phyloP scores from a whole-genome alignment of 192 early-diverging fungal species.

The Podochytrium sp. region DNA sequence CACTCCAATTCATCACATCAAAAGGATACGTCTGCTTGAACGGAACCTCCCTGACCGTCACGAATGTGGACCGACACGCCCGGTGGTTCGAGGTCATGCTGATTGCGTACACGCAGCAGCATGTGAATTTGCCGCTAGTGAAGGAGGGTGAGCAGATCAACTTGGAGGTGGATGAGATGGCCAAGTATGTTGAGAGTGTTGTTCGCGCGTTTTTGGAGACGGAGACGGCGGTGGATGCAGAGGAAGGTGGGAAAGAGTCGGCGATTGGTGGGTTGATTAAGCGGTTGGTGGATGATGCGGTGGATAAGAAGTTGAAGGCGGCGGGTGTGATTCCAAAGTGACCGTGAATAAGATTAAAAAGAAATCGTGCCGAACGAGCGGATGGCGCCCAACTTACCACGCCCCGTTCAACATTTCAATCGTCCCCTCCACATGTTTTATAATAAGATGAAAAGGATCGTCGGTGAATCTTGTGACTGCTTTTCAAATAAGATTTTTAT shows the following conservation, averaged over 20 bases:
- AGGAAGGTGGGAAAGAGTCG: neutral
- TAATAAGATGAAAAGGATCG: too few species aligned
- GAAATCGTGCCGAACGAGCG: too few species aligned
- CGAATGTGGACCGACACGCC: constrained; percentile 77
- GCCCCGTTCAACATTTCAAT: too few species aligned
- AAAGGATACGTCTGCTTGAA: constrained; percentile 95
- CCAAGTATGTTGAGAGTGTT: constrained; percentile 91
- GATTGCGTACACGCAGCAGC: constrained; percentile 88
- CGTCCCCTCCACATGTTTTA: too few species aligned
- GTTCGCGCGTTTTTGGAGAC: constrained; percentile 45
- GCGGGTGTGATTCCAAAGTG: neutral
- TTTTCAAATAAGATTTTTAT: too few species aligned
- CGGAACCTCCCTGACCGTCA: constrained; percentile 94
- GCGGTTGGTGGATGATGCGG: constrained; percentile 9
- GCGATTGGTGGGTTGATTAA: constrained; percentile 4
- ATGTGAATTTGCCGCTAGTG: constrained; percentile 80
- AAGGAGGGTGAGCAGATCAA: constrained; percentile 80
- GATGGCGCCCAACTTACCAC: too few species aligned
- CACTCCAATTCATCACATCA: constrained; percentile 85
- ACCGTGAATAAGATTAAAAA: too few species aligned
- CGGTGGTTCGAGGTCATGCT: constrained; percentile 91
- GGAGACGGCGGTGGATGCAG: neutral
- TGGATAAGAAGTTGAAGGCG: constrained; percentile 12
- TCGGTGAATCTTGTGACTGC: too few species aligned
- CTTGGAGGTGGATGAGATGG: constrained; percentile 97